Base-by-base conservation (phyloP, 225 moss, liverwort and hornwort genomes). In the Bryum argenteum region DNA sequence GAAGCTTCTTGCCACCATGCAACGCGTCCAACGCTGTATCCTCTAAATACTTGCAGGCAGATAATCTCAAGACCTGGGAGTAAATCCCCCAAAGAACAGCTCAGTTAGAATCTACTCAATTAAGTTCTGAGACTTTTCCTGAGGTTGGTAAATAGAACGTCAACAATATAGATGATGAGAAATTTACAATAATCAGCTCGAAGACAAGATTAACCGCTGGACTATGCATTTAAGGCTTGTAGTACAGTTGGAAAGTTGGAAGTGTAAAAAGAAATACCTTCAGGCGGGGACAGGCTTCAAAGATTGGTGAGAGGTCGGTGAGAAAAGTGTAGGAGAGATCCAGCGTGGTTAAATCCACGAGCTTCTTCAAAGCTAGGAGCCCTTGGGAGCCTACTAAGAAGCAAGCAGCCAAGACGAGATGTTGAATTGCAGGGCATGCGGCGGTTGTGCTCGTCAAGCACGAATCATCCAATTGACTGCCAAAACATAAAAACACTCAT, bases 281-380 rank as follows among this genome's bases (percentile, higher is more conserved):
- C 70, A 98, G 70, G 59, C 89, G 88, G 41, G 98, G 94, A 76
- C 98, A 98, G 40, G 98, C 94, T 81, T 92, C 92, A 75, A 94
- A 98, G 54, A 98, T 91, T 16, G 98, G 98, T 5, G 98, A 94
- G 37, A 98, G 71, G 68, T 98, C 98, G 2, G 92, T 98, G 51
- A 98, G 88, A 65, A 92, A 98, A 15, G 98, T 98, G 65, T 98
- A 98, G 50, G 98, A 98, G 65, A 98, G 91, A 70, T 98, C 98
- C 24, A 98, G 89, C 54, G 61, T 90, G 51, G 89, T 98, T 69
- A 98, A 78, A 81, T 91, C 85, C 79, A 80, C 76, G 63, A 98
- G 77, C 77, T 85, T 89, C 83, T 86, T 98, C 79, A 98, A 75
- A 38, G 94, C 80, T 56, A 91, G 84, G 42, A 98, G 87, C 62